phyloP scores from a whole-genome alignment of 1,284 basidiomycete genomes.

The Stereum hirsutum region DNA sequence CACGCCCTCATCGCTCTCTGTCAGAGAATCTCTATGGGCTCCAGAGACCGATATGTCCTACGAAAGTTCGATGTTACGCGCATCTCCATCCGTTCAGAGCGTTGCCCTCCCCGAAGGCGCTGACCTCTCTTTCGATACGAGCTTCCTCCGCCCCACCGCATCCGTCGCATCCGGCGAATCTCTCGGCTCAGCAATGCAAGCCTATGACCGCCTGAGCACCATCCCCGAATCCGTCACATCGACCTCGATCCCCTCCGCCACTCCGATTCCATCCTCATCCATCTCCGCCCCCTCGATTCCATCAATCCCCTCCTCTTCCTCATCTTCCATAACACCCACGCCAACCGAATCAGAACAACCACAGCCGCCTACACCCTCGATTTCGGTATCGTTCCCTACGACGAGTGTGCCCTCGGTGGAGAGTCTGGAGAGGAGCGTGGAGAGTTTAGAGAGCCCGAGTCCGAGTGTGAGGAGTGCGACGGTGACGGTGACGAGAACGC shows the following conservation, averaged over 20 bases:
- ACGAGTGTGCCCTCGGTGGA: conserved; percentile 11
- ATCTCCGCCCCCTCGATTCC: conserved; percentile 15
- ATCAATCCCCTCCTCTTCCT: conserved; percentile 2
- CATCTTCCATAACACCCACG: conserved; percentile 13
- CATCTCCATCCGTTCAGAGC: conserved; percentile 57
- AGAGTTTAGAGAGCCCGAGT: too few species aligned
- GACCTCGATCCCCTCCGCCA: conserved; percentile 16
- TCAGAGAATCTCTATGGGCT: conserved; percentile 42
- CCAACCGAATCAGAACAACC: conserved; percentile 20
- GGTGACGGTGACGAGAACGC: conserved; percentile 22
- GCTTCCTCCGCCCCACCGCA: conserved; percentile 28
- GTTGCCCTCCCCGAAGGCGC: conserved; percentile 44
- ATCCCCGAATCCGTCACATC: conserved; percentile 25
- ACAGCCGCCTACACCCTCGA: conserved; percentile 15
- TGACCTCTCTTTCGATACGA: conserved; percentile 54
- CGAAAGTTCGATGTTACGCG: conserved; percentile 56
- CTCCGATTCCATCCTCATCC: conserved; percentile 13
- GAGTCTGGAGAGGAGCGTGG: too few species aligned
- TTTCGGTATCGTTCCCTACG: conserved; percentile 4
- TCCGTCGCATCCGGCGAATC: conserved; percentile 26
- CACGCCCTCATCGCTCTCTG: conserved; percentile 15
- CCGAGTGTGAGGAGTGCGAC: too few species aligned
- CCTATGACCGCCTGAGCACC: conserved; percentile 16
- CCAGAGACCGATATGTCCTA: conserved; percentile 55
- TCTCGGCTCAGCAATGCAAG: too few species aligned